Evolutionary conservation across 2,329 filamentous ascomycete genomes (phyloP), one percentile per base, ranked within the genome.

Genomic region (Alternaria burnsii): DNA sequence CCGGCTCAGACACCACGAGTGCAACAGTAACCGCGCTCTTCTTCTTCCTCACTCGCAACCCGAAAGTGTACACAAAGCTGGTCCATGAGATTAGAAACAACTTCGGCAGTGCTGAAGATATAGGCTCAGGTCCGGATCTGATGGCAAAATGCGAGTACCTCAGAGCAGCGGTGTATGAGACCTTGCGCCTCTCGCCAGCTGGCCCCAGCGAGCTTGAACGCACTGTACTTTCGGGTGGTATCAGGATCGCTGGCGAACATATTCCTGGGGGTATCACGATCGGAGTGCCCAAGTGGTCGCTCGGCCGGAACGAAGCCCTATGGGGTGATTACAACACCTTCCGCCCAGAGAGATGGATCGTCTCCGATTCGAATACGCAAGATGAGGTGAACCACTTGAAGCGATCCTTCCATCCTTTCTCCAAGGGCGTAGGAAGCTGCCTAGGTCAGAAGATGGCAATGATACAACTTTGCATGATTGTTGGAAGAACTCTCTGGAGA

Each of bases 381-480:
- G 60, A 60, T 42, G 51, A 62, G 10, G 57, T 71, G 11, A 32
- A 48, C 5, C 48, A 32, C 7, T 55, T 69, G 3, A 65, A 61
- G 34, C 51, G 54, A 8, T 54, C 59, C 2, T 63, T 60, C 16
- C 55, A 59, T 34, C 66, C 71, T 7, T 74, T 73, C 58, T 58
- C 63, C 16, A 61, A 65, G 36, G 71, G 71, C n/a, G 63, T 66
- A 22, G 58, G 66, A 48, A 65, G 67, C 42, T 74, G 71, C 36
- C 63, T 68, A 22, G 71, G 71, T 10, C 66, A 69, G 60, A 71
- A 70, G 20, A 52, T 74, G 55, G 62, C 67, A 2, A 69, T 67
- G 44, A 28, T 53, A 48, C 44, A 48, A 16, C 44, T 48, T 9
- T 48, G 28, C 18, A 48, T 48, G 44, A 48, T 48, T 14, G 44